Evolutionary conservation across 768 basidiomycete species (phyloP).

Genomic region (Candolleomyces aberdarensis): DNA sequence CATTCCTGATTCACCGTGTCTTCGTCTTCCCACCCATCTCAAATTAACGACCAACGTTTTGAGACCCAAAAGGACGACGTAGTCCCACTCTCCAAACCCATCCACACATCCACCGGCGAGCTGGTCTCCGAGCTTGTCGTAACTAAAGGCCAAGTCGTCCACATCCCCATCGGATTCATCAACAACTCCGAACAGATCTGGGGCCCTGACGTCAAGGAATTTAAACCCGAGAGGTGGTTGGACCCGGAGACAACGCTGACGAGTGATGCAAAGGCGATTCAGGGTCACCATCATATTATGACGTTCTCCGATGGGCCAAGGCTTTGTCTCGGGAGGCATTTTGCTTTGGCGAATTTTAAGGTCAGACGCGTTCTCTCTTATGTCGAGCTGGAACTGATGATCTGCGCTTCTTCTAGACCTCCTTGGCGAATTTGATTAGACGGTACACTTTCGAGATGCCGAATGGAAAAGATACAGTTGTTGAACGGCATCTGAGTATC

Average conservation of each 20-base stretch:
- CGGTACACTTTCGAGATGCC: too few species aligned
- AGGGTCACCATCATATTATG: conserved; percentile 48
- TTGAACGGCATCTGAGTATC: too few species aligned
- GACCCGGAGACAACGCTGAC: conserved; percentile 17
- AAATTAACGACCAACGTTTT: too few species aligned
- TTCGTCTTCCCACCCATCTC: too few species aligned
- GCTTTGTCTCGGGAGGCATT: conserved; percentile 45
- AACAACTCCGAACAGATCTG: conserved; percentile 54
- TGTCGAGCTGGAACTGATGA: too few species aligned
- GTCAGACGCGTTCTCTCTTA: conserved; percentile 14
- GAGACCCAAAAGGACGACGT: conserved; percentile 54
- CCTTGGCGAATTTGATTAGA: too few species aligned
- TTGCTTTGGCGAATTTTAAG: conserved; percentile 47
- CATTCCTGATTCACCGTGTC: too few species aligned
- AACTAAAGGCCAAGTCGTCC: conserved; percentile 43
- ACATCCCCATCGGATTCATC: conserved; percentile 41
- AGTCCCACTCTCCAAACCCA: conserved; percentile 50
- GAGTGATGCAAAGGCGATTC: conserved; percentile 34
- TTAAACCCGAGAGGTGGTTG: conserved; percentile 67
- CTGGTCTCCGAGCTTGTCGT: conserved; percentile 38
- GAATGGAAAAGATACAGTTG: too few species aligned
- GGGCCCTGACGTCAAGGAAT: conserved; percentile 58
- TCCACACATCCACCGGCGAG: conserved; percentile 40
- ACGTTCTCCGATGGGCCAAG: conserved; percentile 53
- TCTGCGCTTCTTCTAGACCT: too few species aligned